A percentile compares a stretch with the other conserved stretches of the same genome.
Evolutionary conservation across 495 filamentous ascomycete genomes (phyloP).

Genomic region (Friedmanniomyces endolithicus): DNA sequence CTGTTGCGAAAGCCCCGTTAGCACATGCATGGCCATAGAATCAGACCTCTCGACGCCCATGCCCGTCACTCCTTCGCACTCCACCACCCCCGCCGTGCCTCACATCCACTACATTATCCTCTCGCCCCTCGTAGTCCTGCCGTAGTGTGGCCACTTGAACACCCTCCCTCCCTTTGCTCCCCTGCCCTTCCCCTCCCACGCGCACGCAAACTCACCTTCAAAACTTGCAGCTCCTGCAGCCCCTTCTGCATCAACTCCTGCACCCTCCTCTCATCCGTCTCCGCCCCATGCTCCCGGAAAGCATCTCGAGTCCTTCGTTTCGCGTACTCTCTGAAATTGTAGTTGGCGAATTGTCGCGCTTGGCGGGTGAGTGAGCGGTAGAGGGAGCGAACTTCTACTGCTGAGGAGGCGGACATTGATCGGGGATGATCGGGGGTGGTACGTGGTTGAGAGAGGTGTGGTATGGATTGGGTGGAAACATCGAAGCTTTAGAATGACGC

Average conservation of each 20-base stretch:
- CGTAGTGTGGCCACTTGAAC: background rate
- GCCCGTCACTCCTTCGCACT: background rate
- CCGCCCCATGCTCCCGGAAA: slow-evolving; percentile 64
- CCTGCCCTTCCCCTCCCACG: background rate
- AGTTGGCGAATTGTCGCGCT: slow-evolving; percentile 74
- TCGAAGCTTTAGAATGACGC: too few relatives aligned
- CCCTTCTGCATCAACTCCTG: slow-evolving; percentile 86
- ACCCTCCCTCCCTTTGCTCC: background rate
- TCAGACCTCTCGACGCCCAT: background rate
- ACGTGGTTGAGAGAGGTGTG: too few relatives aligned
- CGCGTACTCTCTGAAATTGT: slow-evolving; percentile 97
- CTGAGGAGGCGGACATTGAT: slow-evolving; percentile 7
- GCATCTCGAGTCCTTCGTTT: slow-evolving; percentile 75
- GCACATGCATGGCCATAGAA: background rate
- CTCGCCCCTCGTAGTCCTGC: too few relatives aligned
- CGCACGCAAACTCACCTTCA: slow-evolving; percentile 65
- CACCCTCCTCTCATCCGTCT: slow-evolving; percentile 58
- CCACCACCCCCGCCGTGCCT: background rate
- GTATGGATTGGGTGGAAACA: too few relatives aligned
- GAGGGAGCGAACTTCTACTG: slow-evolving; percentile 34
- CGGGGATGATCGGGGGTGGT: background rate
- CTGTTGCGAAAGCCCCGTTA: slow-evolving; percentile 36
- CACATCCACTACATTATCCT: background rate
- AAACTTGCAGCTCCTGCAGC: slow-evolving; percentile 69
- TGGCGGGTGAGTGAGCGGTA: slow-evolving; percentile 87